Conservation (phyloP, 2,329 filamentous ascomycete genomes). For the Fusarium algeriense region DNA sequence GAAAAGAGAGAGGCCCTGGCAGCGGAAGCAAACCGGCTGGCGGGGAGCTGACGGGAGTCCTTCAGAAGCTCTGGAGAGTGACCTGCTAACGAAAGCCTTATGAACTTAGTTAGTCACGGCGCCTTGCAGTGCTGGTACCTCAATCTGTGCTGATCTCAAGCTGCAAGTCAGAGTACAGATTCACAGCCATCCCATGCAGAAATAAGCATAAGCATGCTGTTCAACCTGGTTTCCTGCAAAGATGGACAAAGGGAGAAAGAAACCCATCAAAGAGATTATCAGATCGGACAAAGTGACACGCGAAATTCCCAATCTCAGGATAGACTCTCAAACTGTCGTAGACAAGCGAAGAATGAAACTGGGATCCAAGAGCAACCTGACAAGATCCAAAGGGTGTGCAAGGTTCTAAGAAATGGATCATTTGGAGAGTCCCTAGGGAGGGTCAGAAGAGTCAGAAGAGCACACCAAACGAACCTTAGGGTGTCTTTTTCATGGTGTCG, state of each 20-base stretch:
- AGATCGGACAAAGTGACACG: slow-evolving; percentile 11
- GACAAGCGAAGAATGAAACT: slow-evolving; percentile 37
- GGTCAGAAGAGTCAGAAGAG: slow-evolving; percentile 45
- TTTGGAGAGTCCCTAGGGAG: slow-evolving; percentile 17
- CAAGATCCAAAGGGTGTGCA: slow-evolving; percentile 31
- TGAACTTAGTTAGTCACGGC: slow-evolving; percentile 29
- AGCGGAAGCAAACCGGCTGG: slow-evolving; percentile 9
- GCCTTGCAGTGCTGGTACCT: slow-evolving; percentile 16
- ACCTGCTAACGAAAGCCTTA: slow-evolving; percentile 31
- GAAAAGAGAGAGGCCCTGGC: background rate
- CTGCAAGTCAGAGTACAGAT: slow-evolving; percentile 12
- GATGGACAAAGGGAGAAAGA: slow-evolving; percentile 29
- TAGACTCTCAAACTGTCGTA: slow-evolving; percentile 20
- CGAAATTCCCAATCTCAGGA: slow-evolving; percentile 35
- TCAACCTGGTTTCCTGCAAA: background rate
- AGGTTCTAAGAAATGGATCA: slow-evolving; percentile 31
- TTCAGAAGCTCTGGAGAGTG: slow-evolving; percentile 6
- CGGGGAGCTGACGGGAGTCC: slow-evolving; percentile 7
- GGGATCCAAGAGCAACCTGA: slow-evolving; percentile 22
- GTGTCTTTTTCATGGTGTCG: slow-evolving; percentile 31
- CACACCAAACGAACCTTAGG: slow-evolving; percentile 38
- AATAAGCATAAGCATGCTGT: slow-evolving; percentile 27
- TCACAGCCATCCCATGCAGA: background rate
- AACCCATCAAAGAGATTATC: slow-evolving; percentile 17
- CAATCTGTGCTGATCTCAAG: background rate